phyloP scores from a whole-genome alignment of 305 asterid genomes.

The Fraxinus ornus region DNA sequence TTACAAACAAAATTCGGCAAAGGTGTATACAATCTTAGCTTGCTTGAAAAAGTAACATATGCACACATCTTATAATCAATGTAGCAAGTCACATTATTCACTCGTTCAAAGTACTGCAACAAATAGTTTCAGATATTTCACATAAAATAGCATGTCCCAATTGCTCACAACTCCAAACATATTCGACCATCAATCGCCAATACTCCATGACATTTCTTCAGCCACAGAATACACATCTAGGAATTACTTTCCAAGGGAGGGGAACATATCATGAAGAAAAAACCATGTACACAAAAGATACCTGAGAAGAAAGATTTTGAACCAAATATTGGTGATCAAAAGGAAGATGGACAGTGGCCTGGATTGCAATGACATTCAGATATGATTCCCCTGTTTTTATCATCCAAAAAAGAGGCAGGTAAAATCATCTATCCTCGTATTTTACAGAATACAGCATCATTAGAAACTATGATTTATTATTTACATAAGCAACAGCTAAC shows the following conservation, averaged over 20 bases:
- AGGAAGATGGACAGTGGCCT: slow-evolving; percentile 87
- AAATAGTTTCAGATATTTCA: not conserved
- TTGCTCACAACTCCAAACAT: not conserved
- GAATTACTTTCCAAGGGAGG: not conserved
- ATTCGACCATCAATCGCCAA: not conserved
- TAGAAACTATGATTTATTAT: not conserved
- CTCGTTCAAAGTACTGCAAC: not conserved
- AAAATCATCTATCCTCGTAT: slow-evolving; percentile 17
- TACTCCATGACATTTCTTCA: not conserved
- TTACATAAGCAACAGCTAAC: not conserved
- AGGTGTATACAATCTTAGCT: not conserved
- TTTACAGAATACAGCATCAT: not conserved
- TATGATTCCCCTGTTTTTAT: slow-evolving; percentile 60
- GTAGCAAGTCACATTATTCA: not conserved
- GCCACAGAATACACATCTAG: not conserved
- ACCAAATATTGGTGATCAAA: slow-evolving; percentile 68
- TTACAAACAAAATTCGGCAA: not conserved
- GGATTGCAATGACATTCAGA: slow-evolving; percentile 69
- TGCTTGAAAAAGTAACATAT: not conserved
- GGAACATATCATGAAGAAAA: slow-evolving; percentile 10
- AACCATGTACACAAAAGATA: slow-evolving; percentile 24
- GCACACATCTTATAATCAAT: not conserved
- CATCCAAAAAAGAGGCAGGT: slow-evolving; percentile 15
- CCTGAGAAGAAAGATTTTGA: slow-evolving; percentile 91
- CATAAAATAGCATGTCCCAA: not conserved